Evolutionary conservation across 345 rosid species (phyloP).

Genomic region (Conringia planisiliqua): DNA sequence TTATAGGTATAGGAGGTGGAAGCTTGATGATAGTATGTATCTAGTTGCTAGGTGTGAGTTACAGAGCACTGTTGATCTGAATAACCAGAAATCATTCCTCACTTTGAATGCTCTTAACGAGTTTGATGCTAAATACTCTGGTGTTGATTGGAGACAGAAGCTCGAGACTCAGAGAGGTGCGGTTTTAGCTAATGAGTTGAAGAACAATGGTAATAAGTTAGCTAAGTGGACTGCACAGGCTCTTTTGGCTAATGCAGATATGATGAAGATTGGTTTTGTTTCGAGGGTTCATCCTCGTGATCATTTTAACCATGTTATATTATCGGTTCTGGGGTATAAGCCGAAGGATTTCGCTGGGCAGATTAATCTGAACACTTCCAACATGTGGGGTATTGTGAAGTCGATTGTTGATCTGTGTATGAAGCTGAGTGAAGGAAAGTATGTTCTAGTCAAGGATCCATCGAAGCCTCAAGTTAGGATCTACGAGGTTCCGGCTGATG

Average conservation of each 20-base stretch:
- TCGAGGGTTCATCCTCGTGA: conserved; percentile 98
- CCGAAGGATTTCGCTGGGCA: conserved; percentile 89
- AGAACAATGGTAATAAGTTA: conserved; percentile 91
- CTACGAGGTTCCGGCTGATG: conserved; percentile 95
- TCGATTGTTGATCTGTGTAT: conserved; percentile 90
- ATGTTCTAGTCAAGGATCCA: conserved; percentile 91
- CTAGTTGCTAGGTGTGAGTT: conserved; percentile 90
- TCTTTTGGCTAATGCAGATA: conserved; percentile 77
- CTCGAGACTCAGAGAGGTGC: conserved; percentile 98
- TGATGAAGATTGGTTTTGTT: conserved; percentile 97
- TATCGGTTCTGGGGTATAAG: conserved; percentile 85
- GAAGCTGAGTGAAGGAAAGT: conserved; percentile 49
- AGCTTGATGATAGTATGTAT: conserved; percentile 72
- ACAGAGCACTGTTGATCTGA: conserved; percentile 79
- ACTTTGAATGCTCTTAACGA: conserved; percentile 92
- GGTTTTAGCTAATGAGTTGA: conserved; percentile 89
- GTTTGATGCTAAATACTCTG: conserved; percentile 92
- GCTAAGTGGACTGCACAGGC: conserved; percentile 99
- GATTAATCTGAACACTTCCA: conserved; percentile 75
- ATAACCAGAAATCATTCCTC: conserved; percentile 71
- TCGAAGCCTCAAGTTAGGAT: conserved; percentile 93
- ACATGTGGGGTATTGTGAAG: conserved; percentile 99
- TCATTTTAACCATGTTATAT: conserved; percentile 90
- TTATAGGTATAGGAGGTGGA: conserved; percentile 92
- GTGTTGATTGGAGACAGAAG: conserved; percentile 98